phyloP scores from a whole-genome alignment of 306 rosid genomes.

The Boehmeria nivea region DNA sequence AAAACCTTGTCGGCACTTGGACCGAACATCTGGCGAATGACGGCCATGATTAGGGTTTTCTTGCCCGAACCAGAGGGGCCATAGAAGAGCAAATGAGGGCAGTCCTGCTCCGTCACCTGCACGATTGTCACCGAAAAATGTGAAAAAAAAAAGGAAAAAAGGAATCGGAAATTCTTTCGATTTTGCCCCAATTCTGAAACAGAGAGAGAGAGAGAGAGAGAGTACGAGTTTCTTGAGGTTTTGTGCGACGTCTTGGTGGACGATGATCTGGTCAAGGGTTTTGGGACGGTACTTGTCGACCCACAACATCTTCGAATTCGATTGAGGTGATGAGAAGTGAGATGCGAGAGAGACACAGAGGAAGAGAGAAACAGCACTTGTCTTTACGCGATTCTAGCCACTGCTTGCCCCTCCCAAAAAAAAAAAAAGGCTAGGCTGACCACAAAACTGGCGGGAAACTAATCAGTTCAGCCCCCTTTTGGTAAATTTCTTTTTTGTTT shows the following conservation, averaged over 20 bases:
- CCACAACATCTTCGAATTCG: conserved; percentile 71
- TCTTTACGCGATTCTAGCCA: too few relatives aligned
- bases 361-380: background rate
- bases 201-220: background rate
- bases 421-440: too few relatives aligned
- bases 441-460: too few relatives aligned
- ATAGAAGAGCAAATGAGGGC: conserved; percentile 92
- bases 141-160: background rate
- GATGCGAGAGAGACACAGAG: background rate
- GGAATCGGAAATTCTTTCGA: background rate
- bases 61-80: conserved; percentile 97
- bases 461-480: too few relatives aligned
- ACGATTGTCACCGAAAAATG: background rate
- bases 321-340: background rate
- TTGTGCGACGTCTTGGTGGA: conserved; percentile 64
- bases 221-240: conserved; percentile 84
- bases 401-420: too few relatives aligned
- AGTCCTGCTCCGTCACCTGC: conserved; percentile 82
- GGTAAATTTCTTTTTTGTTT: too few relatives aligned
- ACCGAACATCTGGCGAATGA: conserved; percentile 90
- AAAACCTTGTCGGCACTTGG: conserved; percentile 78
- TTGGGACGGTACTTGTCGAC: conserved; percentile 92
- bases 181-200: background rate
- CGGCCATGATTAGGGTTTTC: conserved; percentile 94
- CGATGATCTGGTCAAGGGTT: conserved; percentile 67